These are phyloP conservation scores for Botrytis fragariae DNA, from an alignment of 2,329 filamentous ascomycete genomes.

Conservation along the genomic window DNA sequence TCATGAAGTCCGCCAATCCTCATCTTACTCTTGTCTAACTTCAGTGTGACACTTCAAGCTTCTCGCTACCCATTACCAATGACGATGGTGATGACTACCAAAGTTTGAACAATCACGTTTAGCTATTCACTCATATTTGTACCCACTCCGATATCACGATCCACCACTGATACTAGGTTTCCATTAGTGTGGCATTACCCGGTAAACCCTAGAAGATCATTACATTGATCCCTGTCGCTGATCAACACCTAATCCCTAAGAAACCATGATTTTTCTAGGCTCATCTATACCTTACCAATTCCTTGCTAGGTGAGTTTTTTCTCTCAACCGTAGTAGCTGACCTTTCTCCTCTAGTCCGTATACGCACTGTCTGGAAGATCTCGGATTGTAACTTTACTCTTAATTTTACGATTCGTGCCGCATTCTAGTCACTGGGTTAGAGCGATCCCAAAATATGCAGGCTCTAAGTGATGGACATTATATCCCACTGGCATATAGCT, in stretches of 20 bases:
- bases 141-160: background rate
- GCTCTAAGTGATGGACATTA: background rate
- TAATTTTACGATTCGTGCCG: background rate
- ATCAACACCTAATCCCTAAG: background rate
- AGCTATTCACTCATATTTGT: background rate
- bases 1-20: background rate
- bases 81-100: background rate
- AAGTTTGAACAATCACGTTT: background rate
- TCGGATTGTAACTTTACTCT: background rate
- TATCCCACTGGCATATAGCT: slow-evolving; percentile 3
- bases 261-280: background rate
- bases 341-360: background rate
- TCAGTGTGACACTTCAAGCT: background rate
- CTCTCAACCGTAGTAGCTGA: background rate
- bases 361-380: background rate
- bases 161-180: background rate
- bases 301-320: background rate
- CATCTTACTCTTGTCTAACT: slow-evolving; percentile 3
- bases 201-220: background rate
- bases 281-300: background rate
- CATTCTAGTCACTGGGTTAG: background rate
- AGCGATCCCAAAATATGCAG: background rate
- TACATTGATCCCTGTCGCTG: background rate
- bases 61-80: background rate
- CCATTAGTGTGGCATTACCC: background rate